phyloP scores from a whole-genome alignment of 176 grass and related monocot genomes.

The Tillandsia fasciculata region DNA sequence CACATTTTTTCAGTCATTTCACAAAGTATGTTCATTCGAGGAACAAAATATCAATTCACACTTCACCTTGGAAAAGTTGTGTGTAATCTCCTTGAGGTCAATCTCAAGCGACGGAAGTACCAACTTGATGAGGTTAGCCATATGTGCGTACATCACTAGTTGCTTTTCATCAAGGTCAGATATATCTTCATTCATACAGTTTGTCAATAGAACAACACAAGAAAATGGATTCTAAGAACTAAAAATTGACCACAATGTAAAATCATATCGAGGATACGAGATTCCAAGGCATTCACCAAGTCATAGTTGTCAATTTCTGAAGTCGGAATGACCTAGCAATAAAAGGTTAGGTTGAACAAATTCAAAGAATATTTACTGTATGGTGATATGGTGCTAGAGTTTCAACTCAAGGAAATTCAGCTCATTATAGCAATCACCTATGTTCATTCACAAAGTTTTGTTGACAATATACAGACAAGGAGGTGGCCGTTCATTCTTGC shows the following conservation, averaged over 20 bases:
- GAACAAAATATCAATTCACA: not conserved
- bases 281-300: slow-evolving; percentile 67
- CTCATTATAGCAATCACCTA: too few relatives aligned
- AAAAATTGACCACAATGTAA: slow-evolving; percentile 1
- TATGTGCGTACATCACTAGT: slow-evolving; percentile 81
- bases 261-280: slow-evolving; percentile 56
- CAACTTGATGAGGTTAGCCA: slow-evolving; percentile 79
- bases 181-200: slow-evolving; percentile 44
- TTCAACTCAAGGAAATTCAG: too few relatives aligned
- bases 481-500: too few relatives aligned
- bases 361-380: not conserved
- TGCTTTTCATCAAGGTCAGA: slow-evolving; percentile 56
- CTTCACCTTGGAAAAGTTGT: slow-evolving; percentile 83
- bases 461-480: too few relatives aligned
- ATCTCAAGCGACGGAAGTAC: slow-evolving; percentile 60
- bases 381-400: not conserved
- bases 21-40: not conserved
- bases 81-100: slow-evolving; percentile 66
- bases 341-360: slow-evolving; percentile 21
- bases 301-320: slow-evolving; percentile 51
- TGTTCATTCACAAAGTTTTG: too few relatives aligned
- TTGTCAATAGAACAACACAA: slow-evolving; percentile 29
- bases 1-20: not conserved
- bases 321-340: slow-evolving; percentile 55
- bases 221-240: not conserved